Base-by-base conservation (phyloP, 169 alveolate genomes). In the Theileria parva region DNA sequence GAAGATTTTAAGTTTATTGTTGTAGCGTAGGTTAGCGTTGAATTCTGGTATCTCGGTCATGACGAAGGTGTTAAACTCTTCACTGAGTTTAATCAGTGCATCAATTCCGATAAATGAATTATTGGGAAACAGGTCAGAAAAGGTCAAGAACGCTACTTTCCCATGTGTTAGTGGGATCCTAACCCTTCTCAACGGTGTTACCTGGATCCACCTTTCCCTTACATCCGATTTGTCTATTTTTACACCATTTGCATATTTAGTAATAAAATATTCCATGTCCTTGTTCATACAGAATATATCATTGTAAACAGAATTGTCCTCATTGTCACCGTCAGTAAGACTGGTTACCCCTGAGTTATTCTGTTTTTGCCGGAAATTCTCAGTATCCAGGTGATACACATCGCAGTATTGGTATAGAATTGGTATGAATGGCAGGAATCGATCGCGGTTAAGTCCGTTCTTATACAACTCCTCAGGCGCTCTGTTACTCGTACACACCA, bases 401-500 rank as follows among this genome's bases (percentile, higher is more conserved):
- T 77, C 81, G 69, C 90, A 84, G 44, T 50, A 48, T 55, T 53
- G 39, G 60, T 70, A 73, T 25, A 84, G 65, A 27, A 77, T 37
- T 30, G 86, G 85, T 53, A 90, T 90, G 83, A 90, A 90, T 0
- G 94, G 93, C 12, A 86, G 48, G 74, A 90, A 90, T 25, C 94
- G 50, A 34, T 87, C 92, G 23, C 94, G 68, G 66, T 90, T 90
- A 25, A 90, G 78, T 0, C 94, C 94, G 55, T 80, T 69, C 5
- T n/a, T 28, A 66, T 90, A 90, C 21, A 90, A 69, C 55, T 90
- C 90, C 53, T 80, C 88, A 12, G 94, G 94, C 21, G 88, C 79
- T 50, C 92, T 48, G 78, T 90, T 90, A 30, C 91, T 81, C 3
- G 94, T 84, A 67, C 88, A 86, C 19, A 90, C 60, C 74, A 90